Percentiles rank a stretch among this genome's conserved stretches.
Evolutionary conservation across 1,284 basidiomycete genomes (phyloP).

Genomic region (Vanrija humicola): DNA sequence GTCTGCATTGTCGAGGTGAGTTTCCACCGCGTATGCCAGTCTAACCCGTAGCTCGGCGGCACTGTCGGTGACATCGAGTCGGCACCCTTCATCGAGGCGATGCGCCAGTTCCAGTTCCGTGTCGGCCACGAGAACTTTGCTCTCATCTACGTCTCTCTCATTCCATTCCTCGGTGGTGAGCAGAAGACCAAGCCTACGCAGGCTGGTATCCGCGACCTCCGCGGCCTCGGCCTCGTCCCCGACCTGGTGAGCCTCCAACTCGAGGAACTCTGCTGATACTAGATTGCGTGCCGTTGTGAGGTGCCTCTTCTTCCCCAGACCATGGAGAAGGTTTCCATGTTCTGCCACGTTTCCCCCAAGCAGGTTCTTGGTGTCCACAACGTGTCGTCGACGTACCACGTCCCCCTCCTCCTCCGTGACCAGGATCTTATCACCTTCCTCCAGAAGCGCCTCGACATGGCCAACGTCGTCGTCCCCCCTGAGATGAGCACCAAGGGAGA

Average conservation of each 20-base stretch:
- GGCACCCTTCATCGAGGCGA: constrained; percentile 95
- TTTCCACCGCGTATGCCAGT: constrained; percentile 25
- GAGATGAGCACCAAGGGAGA: constrained; percentile 61
- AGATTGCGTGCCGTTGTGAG: constrained; percentile 86
- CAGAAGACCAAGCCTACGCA: constrained; percentile 99
- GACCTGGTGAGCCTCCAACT: constrained; percentile 65
- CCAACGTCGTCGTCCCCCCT: constrained; percentile 57
- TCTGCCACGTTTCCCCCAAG: constrained; percentile 90
- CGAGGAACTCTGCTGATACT: not conserved
- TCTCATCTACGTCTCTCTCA: constrained; percentile 94
- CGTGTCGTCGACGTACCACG: constrained; percentile 95
- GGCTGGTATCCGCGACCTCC: constrained; percentile 89
- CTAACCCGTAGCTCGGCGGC: constrained; percentile 69
- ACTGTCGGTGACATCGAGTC: constrained; percentile 96
- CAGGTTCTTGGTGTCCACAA: constrained; percentile 98
- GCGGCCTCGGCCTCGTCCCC: constrained; percentile 88
- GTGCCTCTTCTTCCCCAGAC: constrained; percentile 71
- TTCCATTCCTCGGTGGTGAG: constrained; percentile 96
- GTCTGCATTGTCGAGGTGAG: constrained; percentile 91
- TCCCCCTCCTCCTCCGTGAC: constrained; percentile 84
- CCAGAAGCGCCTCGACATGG: constrained; percentile 72
- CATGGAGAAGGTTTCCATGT: constrained; percentile 97
- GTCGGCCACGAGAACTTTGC: constrained; percentile 98
- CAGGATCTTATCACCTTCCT: constrained; percentile 89
- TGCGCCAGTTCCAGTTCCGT: constrained; percentile 99